Evolutionary conservation across 2,329 filamentous ascomycete species (phyloP).

Genomic region (Blastomyces gilchristii): DNA sequence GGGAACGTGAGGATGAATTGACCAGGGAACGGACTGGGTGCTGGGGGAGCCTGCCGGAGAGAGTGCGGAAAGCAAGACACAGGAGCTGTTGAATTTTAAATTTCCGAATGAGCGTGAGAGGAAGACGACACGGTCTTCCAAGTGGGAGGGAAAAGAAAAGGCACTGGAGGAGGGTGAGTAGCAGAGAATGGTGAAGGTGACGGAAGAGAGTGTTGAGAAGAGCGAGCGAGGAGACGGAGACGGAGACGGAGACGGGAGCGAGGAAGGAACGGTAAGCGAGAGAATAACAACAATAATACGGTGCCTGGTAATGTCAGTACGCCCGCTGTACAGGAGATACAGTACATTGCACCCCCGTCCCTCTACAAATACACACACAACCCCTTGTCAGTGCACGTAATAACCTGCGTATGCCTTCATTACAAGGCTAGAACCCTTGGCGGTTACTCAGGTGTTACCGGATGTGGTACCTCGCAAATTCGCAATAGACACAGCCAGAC

Average conservation of each 20-base stretch:
- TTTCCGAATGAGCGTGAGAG: conserved; percentile 34
- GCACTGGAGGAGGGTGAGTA: conserved; percentile 11
- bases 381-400: too few species aligned
- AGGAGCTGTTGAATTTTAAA: conserved; percentile 11
- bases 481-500: background rate
- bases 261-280: conserved; percentile 13
- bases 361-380: too few species aligned
- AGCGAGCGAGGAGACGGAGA: conserved; percentile 15
- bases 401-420: too few species aligned
- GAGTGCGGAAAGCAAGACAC: background rate
- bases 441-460: too few species aligned
- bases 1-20: background rate
- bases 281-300: background rate
- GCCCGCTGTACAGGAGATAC: too few species aligned
- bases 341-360: too few species aligned
- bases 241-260: conserved; percentile 16
- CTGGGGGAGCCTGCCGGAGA: background rate
- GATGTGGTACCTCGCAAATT: too few species aligned
- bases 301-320: background rate
- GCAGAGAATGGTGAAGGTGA: conserved; percentile 12
- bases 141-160: conserved; percentile 30
- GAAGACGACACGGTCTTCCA: conserved; percentile 31
- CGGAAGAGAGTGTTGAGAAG: conserved; percentile 14
- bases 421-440: too few species aligned
- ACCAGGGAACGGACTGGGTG: background rate